phyloP scores from a whole-genome alignment of 2,329 filamentous ascomycete species.

The Colletotrichum eleusines region DNA sequence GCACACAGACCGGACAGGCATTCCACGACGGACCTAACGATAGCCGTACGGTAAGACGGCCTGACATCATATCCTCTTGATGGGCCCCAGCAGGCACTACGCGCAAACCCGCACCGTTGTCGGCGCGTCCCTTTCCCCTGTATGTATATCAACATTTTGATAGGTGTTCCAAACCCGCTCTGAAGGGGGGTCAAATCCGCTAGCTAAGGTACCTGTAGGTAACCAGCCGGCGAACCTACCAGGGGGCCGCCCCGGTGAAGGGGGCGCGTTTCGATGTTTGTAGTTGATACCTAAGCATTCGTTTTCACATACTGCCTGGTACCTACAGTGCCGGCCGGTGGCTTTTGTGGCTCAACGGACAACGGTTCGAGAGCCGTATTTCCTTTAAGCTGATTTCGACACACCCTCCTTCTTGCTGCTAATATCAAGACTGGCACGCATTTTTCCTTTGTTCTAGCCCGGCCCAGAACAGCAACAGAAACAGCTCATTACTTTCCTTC shows the following conservation, averaged over 20 bases:
- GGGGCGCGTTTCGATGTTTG: background rate
- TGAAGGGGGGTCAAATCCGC: too few species aligned
- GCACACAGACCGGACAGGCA: background rate
- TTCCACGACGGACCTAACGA: background rate
- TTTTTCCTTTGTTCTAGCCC: constrained; percentile 8
- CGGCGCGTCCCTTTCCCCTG: background rate
- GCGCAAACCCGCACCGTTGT: background rate
- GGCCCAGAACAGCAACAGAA: background rate
- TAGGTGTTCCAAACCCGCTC: background rate
- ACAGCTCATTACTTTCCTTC: background rate
- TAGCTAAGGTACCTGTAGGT: too few species aligned
- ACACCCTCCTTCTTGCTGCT: background rate
- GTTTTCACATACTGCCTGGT: too few species aligned
- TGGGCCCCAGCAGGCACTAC: background rate
- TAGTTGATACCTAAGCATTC: background rate
- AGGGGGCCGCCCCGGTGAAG: too few species aligned
- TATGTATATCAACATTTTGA: background rate
- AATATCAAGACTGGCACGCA: background rate
- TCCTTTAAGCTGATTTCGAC: background rate
- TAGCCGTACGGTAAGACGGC: background rate
- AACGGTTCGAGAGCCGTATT: constrained; percentile 5
- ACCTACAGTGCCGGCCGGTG: background rate
- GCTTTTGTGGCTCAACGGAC: constrained; percentile 15
- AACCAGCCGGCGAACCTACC: background rate
- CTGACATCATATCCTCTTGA: background rate